Conservation (phyloP, 352 stramenopile genomes). For the Vaucheria bursata region DNA sequence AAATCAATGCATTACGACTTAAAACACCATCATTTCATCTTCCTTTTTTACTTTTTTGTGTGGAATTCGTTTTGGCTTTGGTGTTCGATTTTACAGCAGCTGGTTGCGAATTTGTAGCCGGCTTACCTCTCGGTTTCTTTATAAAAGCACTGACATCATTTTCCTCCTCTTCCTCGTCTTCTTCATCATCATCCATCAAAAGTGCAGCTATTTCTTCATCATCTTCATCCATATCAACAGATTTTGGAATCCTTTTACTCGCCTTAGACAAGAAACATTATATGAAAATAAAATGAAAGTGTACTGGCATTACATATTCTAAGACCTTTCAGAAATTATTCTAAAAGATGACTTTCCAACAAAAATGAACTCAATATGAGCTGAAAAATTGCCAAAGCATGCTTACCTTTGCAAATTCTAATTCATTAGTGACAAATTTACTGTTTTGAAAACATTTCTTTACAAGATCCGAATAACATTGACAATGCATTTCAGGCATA, state of each 20-base stretch:
- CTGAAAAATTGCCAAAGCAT: no score
- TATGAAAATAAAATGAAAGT: neutral
- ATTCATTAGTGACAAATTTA: neutral
- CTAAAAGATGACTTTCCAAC: no score
- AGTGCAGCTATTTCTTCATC: neutral
- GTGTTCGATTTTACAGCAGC: no score
- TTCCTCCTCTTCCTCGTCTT: neutral
- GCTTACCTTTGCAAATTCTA: neutral
- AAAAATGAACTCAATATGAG: no score
- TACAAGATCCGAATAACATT: slow-evolving; percentile 9
- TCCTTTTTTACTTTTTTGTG: no score
- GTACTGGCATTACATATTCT: neutral
- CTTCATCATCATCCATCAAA: slow-evolving; percentile 3
- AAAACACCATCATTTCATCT: no score
- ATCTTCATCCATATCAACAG: slow-evolving; percentile 12
- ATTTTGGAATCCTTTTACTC: slow-evolving; percentile 28
- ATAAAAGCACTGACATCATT: neutral
- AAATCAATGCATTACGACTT: no score
- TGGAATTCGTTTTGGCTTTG: no score
- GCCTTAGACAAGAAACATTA: neutral
- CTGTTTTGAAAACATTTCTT: neutral
- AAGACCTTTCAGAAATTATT: neutral
- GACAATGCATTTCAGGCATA: slow-evolving; percentile 19
- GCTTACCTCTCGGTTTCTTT: slow-evolving; percentile 4
- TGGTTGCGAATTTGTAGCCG: no score